Evolutionary conservation across 352 stramenopile species (phyloP).

Genomic region (Globisporangium heterothallicum): DNA sequence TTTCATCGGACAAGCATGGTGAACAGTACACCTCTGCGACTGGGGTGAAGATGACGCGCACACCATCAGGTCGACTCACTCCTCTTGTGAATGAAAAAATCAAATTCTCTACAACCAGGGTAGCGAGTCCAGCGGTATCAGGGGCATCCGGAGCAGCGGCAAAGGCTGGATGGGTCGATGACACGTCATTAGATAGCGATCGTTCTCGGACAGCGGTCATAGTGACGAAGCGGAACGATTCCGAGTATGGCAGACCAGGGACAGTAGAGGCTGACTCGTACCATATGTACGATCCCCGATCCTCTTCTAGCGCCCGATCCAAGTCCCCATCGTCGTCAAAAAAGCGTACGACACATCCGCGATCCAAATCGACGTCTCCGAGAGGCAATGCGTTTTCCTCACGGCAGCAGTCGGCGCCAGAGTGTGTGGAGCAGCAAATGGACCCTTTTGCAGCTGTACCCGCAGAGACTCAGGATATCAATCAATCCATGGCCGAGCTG

Average conservation of each 20-base stretch:
- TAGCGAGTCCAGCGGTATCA: conserved; percentile 9
- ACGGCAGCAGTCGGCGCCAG: not conserved
- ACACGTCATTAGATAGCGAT: conserved; percentile 7
- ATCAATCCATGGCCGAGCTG: conserved; percentile 41
- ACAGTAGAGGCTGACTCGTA: conserved; percentile 1
- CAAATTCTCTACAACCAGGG: conserved; percentile 26
- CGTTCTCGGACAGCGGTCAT: conserved; percentile 31
- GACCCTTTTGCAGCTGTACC: too few relatives aligned
- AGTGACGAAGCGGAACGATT: conserved; percentile 29
- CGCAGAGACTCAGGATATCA: conserved; percentile 9
- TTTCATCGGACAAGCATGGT: conserved; percentile 26
- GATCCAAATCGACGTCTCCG: conserved; percentile 1
- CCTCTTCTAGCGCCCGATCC: not conserved
- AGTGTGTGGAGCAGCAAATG: not conserved
- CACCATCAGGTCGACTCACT: conserved; percentile 29
- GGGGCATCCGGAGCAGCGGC: not conserved
- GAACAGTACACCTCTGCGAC: conserved; percentile 8
- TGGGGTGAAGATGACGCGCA: conserved; percentile 22
- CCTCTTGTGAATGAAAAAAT: conserved; percentile 34
- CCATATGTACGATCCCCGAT: not conserved
- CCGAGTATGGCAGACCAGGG: conserved; percentile 3
- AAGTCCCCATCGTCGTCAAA: conserved; percentile 2
- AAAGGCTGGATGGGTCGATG: not conserved
- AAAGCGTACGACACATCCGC: not conserved
- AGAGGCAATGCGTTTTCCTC: not conserved